Evolutionary conservation across 2,329 filamentous ascomycete species (phyloP).

Genomic region (Cyphellophora attinorum): DNA sequence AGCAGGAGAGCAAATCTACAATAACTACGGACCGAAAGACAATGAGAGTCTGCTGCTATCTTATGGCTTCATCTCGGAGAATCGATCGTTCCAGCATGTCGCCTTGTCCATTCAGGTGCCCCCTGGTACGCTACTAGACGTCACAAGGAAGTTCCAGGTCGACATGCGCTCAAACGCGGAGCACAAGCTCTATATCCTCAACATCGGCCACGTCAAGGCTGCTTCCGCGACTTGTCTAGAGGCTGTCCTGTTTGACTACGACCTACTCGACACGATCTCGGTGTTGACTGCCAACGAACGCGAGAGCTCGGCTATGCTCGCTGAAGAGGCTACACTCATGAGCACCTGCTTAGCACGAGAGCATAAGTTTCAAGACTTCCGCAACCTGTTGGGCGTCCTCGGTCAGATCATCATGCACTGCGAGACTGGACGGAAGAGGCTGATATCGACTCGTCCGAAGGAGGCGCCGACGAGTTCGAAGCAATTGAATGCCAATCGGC

Average conservation of each 20-base stretch:
- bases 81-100: slow-evolving; percentile 35
- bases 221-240: slow-evolving; percentile 32
- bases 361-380: slow-evolving; percentile 20
- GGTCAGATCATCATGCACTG: slow-evolving; percentile 33
- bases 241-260: slow-evolving; percentile 31
- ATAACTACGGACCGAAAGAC: slow-evolving; percentile 68
- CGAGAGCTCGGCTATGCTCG: slow-evolving; percentile 24
- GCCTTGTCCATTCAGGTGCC: slow-evolving; percentile 30
- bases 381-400: slow-evolving; percentile 28
- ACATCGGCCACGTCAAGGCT: not conserved
- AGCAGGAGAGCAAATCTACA: slow-evolving; percentile 48
- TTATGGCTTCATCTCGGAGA: slow-evolving; percentile 35
- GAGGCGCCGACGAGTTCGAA: slow-evolving; percentile 23
- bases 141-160: slow-evolving; percentile 22
- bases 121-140: slow-evolving; percentile 27
- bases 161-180: slow-evolving; percentile 24
- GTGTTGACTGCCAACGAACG: slow-evolving; percentile 32
- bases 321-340: slow-evolving; percentile 13
- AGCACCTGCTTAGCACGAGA: slow-evolving; percentile 8
- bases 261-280: slow-evolving; percentile 31
- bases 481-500: slow-evolving; percentile 31
- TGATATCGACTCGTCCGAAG: slow-evolving; percentile 22
- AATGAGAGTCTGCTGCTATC: slow-evolving; percentile 55
- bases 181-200: slow-evolving; percentile 13
- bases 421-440: slow-evolving; percentile 26